Conservation (phyloP, 2,329 filamentous ascomycete species). For the Teratosphaeriaceae sp. region DNA sequence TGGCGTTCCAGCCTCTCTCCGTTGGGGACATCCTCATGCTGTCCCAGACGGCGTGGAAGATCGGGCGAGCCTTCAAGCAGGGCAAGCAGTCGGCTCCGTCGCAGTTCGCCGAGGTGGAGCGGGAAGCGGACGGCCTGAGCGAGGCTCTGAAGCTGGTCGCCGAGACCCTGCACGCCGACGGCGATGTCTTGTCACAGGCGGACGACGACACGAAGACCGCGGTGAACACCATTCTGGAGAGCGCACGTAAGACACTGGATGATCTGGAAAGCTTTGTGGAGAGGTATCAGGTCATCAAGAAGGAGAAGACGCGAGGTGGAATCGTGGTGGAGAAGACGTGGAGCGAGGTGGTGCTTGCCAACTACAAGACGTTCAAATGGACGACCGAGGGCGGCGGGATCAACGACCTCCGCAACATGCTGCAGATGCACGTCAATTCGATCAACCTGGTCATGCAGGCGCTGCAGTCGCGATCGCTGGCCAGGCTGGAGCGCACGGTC, state of each 20-base stretch:
- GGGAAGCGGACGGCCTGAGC: constrained; percentile 36
- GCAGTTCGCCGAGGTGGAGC: constrained; percentile 39
- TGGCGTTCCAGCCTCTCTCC: constrained; percentile 21
- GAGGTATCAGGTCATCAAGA: constrained; percentile 39
- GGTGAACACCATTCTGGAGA: constrained; percentile 34
- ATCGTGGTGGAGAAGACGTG: constrained; percentile 39
- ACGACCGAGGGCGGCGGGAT: constrained; percentile 39
- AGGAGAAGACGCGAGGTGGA: constrained; percentile 33
- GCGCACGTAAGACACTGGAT: constrained; percentile 34
- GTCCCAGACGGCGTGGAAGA: constrained; percentile 41
- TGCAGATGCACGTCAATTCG: constrained; percentile 38
- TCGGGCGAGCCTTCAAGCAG: constrained; percentile 38
- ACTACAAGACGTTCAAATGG: constrained; percentile 40
- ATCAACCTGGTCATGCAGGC: constrained; percentile 36
- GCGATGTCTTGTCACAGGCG: constrained; percentile 30
- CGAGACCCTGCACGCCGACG: constrained; percentile 34
- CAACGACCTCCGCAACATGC: constrained; percentile 31
- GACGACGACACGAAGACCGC: constrained; percentile 30
- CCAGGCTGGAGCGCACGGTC: constrained; percentile 26
- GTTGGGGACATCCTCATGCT: constrained; percentile 41
- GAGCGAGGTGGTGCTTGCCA: constrained; percentile 36
- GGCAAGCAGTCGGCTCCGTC: constrained; percentile 33
- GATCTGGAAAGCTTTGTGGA: constrained; percentile 41
- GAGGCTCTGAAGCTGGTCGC: constrained; percentile 40
- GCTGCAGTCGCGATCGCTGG: constrained; percentile 35